Evolutionary conservation across 352 stramenopile species (phyloP).

Genomic region (Aphanomyces astaci): DNA sequence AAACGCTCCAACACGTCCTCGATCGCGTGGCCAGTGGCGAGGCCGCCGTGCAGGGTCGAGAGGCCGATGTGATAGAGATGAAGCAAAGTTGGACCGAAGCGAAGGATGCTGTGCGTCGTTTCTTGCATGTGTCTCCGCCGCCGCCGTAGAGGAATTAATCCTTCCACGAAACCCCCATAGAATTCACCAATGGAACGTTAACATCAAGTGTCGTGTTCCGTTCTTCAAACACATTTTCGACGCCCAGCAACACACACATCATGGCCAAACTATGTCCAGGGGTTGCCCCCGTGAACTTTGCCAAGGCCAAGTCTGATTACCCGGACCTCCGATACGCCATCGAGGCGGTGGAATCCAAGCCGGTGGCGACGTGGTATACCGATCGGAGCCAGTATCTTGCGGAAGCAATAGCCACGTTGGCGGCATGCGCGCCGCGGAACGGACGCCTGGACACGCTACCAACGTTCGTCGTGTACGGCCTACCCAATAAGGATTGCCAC

Average conservation of each 20-base stretch:
- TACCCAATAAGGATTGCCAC: constrained; percentile 23
- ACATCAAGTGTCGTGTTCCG: too few species aligned
- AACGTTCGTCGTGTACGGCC: constrained; percentile 24
- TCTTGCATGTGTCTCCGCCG: not conserved
- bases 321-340: constrained; percentile 32
- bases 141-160: not conserved
- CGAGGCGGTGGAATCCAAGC: constrained; percentile 33
- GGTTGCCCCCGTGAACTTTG: constrained; percentile 13
- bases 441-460: constrained; percentile 10
- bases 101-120: not conserved
- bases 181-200: not conserved
- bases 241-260: not conserved
- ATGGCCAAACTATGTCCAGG: constrained; percentile 11
- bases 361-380: constrained; percentile 49
- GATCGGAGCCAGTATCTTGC: constrained; percentile 39
- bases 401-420: constrained; percentile 1
- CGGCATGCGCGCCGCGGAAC: not conserved
- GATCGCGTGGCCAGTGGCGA: not conserved
- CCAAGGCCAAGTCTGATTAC: constrained; percentile 32
- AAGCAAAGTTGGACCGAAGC: constrained; percentile 15
- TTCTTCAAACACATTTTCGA: not conserved
- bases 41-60: not conserved
- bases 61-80: constrained; percentile 17
- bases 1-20: not conserved
- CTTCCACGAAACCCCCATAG: not conserved